Base-by-base conservation (phyloP, 495 filamentous ascomycete species). In the Aspergillus mulundensis region DNA sequence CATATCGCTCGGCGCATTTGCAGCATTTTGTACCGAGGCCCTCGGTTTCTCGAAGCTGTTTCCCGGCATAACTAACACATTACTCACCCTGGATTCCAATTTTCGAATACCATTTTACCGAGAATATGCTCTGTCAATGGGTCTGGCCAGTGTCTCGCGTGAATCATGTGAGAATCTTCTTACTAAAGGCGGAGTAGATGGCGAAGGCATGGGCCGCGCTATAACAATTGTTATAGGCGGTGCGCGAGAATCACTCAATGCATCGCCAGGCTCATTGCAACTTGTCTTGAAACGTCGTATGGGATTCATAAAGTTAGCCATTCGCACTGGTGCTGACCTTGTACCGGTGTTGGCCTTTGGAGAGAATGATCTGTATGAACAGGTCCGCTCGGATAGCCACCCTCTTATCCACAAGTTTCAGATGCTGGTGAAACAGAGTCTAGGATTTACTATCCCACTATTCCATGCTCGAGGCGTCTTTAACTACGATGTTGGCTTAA, bases 181-280 rank as follows among this genome's bases (percentile, higher is more conserved):
- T 7, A 86, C 77, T 15, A 84, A 78, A 59, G 91, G 91, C 32
- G 91, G 91, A 0, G 63, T 70, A 3, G 88, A 96, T 65, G 80
- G 82, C 56, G 84, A 95, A 61, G 91, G 91, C n/a, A 95, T 91
- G 87, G 94, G 94, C 38, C 87, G 91, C 25, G 94, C 90, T 39
- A 95, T 97, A 61, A 97, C 94, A 8, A 96, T 98, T 52, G 94
- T 97, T 24, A 77, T 98, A 38, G 94, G 94, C 53, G 94, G 94
- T 2, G 94, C 94, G 12, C 82, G 88, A 2, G 94, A 98, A 72
- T 92, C 89, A 2, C 83, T 98, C 2, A 88, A 96, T 61, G 89
- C 95, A 0, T 79, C 86, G 48, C 94, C 94, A 1, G 78, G 85
- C 12, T 80, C 78, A 6, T 67, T 97, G 54, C 81, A 81, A 4